Evolutionary conservation across 495 filamentous ascomycete genomes (phyloP).

Genomic region (Trichodelitschia bisporula): DNA sequence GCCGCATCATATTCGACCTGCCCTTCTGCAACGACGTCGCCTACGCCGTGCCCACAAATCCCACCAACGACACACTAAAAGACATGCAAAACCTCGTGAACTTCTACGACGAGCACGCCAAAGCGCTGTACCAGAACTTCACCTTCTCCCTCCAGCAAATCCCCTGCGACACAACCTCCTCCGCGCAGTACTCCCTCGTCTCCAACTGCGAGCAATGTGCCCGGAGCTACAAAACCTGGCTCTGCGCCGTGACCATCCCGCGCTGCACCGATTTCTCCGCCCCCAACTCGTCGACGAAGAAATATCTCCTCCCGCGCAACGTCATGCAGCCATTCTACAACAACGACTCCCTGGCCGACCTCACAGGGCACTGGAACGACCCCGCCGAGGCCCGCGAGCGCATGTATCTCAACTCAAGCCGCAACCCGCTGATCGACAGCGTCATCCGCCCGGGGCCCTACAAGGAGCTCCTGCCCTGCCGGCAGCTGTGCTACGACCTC

Average conservation of each 20-base stretch:
- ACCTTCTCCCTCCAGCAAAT: conserved; percentile 56
- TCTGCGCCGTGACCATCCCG: conserved; percentile 81
- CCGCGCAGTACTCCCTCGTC: conserved; percentile 56
- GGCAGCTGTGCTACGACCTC: conserved; percentile 59
- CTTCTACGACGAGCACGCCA: conserved; percentile 36
- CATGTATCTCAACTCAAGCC: conserved; percentile 8
- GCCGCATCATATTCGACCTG: conserved; percentile 62
- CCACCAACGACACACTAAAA: conserved; percentile 20
- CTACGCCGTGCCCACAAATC: conserved; percentile 73
- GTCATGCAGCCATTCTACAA: conserved; percentile 43
- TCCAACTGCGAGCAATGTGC: conserved; percentile 52
- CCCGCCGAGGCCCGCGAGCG: neutral
- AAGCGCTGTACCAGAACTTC: conserved; percentile 32
- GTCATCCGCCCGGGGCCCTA: conserved; percentile 64
- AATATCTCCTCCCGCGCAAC: conserved; percentile 23
- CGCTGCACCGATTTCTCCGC: conserved; percentile 54
- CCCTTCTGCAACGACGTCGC: conserved; percentile 64
- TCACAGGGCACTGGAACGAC: conserved; percentile 3
- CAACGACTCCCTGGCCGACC: conserved; percentile 16
- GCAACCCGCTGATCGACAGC: conserved; percentile 48
- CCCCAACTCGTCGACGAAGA: neutral
- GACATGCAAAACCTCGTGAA: conserved; percentile 24
- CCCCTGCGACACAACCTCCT: conserved; percentile 49
- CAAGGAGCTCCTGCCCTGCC: conserved; percentile 74
- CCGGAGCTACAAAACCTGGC: conserved; percentile 69